A percentile compares a stretch with the other conserved stretches of the same genome.
Evolutionary conservation across 108 stramenopile genomes (phyloP).

Genomic region (Chaetoceros tenuissimus): DNA sequence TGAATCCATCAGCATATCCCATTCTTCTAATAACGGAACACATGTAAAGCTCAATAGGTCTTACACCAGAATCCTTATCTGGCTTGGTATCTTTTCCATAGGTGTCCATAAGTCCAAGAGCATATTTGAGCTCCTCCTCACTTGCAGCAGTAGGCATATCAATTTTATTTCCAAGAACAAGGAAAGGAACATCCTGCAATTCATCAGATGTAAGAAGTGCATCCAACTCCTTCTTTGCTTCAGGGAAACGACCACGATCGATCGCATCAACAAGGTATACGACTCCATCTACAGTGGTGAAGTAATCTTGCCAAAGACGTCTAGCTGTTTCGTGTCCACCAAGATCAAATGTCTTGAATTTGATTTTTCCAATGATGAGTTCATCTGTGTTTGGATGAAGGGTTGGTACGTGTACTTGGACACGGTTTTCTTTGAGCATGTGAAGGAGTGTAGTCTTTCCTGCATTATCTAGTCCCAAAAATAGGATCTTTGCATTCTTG

Average conservation of each 20-base stretch:
- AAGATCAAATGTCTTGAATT: slow-evolving; percentile 93
- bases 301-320: slow-evolving; percentile 92
- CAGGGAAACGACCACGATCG: slow-evolving; percentile 93
- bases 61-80: slow-evolving; percentile 67
- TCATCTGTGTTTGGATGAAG: slow-evolving; percentile 93
- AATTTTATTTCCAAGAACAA: slow-evolving; percentile 99
- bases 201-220: slow-evolving; percentile 87
- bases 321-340: slow-evolving; percentile 93
- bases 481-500: slow-evolving; percentile 99
- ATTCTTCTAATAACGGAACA: slow-evolving; percentile 96
- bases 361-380: slow-evolving; percentile 86
- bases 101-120: slow-evolving; percentile 93
- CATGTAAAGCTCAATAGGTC: slow-evolving; percentile 98
- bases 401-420: slow-evolving; percentile 92
- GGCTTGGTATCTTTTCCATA: slow-evolving; percentile 96
- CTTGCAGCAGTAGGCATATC: slow-evolving; percentile 91
- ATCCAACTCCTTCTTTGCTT: slow-evolving; percentile 98
- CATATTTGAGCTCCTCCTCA: slow-evolving; percentile 97
- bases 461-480: slow-evolving; percentile 96
- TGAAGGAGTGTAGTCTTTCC: slow-evolving; percentile 94
- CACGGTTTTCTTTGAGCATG: slow-evolving; percentile 94
- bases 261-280: slow-evolving; percentile 95
- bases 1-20: slow-evolving; percentile 98
- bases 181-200: slow-evolving; percentile 92
- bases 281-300: slow-evolving; percentile 97